These are phyloP conservation scores for Pythium periplocum DNA, from an alignment of 352 stramenopile genomes.

Conservation along the genomic window DNA sequence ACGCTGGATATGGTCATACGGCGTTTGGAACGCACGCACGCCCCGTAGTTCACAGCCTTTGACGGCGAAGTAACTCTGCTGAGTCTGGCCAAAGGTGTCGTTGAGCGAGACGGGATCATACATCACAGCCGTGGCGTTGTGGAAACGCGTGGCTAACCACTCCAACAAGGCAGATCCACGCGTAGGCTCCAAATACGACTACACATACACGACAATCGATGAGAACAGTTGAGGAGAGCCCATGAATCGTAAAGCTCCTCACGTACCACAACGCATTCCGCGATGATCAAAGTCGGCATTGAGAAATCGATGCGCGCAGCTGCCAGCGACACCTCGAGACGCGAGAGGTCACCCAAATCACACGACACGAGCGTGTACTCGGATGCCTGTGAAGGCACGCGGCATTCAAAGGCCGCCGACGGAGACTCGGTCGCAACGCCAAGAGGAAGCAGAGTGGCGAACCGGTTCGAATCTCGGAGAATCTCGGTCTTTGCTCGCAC, in stretches of 20 bases:
- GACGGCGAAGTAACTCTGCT: slow-evolving; percentile 57
- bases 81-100: slow-evolving; percentile 36
- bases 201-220: slow-evolving; percentile 1
- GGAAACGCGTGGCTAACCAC: slow-evolving; percentile 36
- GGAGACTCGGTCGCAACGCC: slow-evolving; percentile 20
- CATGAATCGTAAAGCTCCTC: neutral
- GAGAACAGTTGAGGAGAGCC: neutral
- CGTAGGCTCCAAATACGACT: slow-evolving; percentile 63
- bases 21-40: slow-evolving; percentile 26
- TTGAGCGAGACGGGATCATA: slow-evolving; percentile 61
- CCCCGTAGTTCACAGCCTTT: slow-evolving; percentile 68
- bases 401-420: slow-evolving; percentile 21
- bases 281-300: slow-evolving; percentile 50
- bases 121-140: slow-evolving; percentile 32
- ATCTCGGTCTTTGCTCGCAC: slow-evolving; percentile 39
- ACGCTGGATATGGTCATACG: slow-evolving; percentile 32
- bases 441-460: slow-evolving; percentile 7
- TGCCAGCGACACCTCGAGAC: slow-evolving; percentile 24
- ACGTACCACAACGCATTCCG: slow-evolving; percentile 69
- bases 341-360: slow-evolving; percentile 46
- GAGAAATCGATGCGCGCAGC: slow-evolving; percentile 24
- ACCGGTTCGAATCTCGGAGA: slow-evolving; percentile 22
- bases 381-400: slow-evolving; percentile 3
- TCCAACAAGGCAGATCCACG: slow-evolving; percentile 41
- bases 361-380: slow-evolving; percentile 44